A percentile compares a stretch with the other conserved stretches of the same genome.
Evolutionary conservation across 495 filamentous ascomycete species (phyloP).

Genomic region (Podospora pseudoanserina): DNA sequence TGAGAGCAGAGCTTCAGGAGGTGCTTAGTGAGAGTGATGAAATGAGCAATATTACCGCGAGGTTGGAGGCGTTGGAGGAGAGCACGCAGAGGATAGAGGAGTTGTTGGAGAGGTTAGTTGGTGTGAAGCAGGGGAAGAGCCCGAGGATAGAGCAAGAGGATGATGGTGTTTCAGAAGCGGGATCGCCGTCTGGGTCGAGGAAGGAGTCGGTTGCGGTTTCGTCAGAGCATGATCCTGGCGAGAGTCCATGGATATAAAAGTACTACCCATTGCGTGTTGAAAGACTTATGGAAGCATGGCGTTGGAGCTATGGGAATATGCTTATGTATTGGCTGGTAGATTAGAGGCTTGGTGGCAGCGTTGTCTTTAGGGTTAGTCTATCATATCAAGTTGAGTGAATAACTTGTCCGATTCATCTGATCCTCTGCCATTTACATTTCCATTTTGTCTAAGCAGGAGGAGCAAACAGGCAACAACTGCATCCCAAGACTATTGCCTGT

Average conservation of each 20-base stretch:
- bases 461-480: not conserved
- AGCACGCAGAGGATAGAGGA: conserved; percentile 37
- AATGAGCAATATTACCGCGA: conserved; percentile 29
- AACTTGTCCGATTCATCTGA: not conserved
- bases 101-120: conserved; percentile 32
- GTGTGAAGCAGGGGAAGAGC: conserved; percentile 7
- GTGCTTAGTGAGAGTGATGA: conserved; percentile 41
- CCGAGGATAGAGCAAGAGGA: not conserved
- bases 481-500: not conserved
- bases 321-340: too few species aligned
- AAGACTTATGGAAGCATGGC: too few species aligned
- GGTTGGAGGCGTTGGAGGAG: conserved; percentile 40
- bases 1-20: conserved; percentile 37
- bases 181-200: not conserved
- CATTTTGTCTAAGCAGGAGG: not conserved
- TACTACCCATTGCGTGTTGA: not conserved
- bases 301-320: too few species aligned
- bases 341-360: not conserved
- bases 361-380: not conserved
- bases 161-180: not conserved
- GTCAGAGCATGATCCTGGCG: not conserved
- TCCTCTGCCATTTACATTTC: not conserved
- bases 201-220: not conserved
- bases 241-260: not conserved
- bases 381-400: not conserved